A percentile compares a stretch with the other conserved stretches of the same genome.
These are phyloP conservation scores for Cornus kousa DNA, from an alignment of 148 eudicot species.

Conservation along the genomic window DNA sequence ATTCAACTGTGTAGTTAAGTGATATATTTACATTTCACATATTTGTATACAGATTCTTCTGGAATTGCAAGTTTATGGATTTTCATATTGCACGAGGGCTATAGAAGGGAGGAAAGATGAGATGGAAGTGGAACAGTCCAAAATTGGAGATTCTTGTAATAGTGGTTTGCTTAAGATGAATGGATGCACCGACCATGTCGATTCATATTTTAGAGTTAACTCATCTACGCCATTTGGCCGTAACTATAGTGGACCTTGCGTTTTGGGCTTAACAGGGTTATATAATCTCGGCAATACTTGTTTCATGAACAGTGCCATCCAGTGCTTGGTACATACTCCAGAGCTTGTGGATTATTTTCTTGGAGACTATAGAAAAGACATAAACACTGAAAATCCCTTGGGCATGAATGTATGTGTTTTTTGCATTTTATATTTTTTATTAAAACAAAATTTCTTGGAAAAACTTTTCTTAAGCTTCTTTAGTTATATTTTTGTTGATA, in stretches of 20 bases:
- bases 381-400: constrained; percentile 69
- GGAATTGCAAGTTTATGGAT: constrained; percentile 67
- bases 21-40: constrained; percentile 1
- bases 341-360: constrained; percentile 86
- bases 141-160: constrained; percentile 16
- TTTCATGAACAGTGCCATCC: constrained; percentile 87
- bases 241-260: constrained; percentile 29
- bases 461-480: constrained; percentile 1
- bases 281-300: constrained; percentile 89
- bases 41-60: constrained; percentile 41
- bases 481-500: background rate
- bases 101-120: constrained; percentile 21
- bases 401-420: constrained; percentile 66
- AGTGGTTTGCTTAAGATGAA: constrained; percentile 40
- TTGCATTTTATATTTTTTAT: background rate
- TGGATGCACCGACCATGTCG: constrained; percentile 37
- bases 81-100: constrained; percentile 20
- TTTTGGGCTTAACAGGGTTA: constrained; percentile 80
- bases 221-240: constrained; percentile 17
- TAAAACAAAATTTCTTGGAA: background rate
- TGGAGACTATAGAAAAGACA: constrained; percentile 68
- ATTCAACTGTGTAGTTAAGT: constrained; percentile 1
- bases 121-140: constrained; percentile 24
- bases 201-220: constrained; percentile 18
- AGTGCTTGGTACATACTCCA: constrained; percentile 88